A percentile compares a stretch with the other conserved stretches of the same genome.
Conservation (phyloP, 495 filamentous ascomycete genomes). For the Cryomyces antarcticus region DNA sequence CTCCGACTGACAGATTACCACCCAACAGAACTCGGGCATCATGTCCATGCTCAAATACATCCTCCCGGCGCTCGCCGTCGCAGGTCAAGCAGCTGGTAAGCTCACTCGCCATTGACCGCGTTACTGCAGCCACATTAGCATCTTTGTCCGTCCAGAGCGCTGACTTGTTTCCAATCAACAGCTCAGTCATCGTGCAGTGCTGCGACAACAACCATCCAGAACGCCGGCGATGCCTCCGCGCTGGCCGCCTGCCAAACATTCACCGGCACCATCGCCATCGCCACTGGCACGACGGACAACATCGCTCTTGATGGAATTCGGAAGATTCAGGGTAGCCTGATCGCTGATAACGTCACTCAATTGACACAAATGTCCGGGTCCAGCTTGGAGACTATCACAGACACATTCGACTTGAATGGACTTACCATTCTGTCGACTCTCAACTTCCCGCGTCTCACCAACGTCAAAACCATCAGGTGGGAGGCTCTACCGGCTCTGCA, state of each 20-base stretch:
- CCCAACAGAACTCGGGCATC: background rate
- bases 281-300: slow-evolving; percentile 25
- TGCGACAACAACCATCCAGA: slow-evolving; percentile 37
- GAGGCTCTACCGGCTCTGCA: slow-evolving; percentile 51
- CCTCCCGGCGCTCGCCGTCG: slow-evolving; percentile 51
- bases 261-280: slow-evolving; percentile 49
- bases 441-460: slow-evolving; percentile 36
- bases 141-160: background rate
- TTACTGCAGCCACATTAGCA: background rate
- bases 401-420: slow-evolving; percentile 42
- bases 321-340: slow-evolving; percentile 50
- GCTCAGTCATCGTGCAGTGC: slow-evolving; percentile 7
- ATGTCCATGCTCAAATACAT: slow-evolving; percentile 65
- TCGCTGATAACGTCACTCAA: slow-evolving; percentile 32
- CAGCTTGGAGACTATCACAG: slow-evolving; percentile 30
- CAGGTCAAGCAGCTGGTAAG: slow-evolving; percentile 46
- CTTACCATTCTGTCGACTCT: slow-evolving; percentile 46
- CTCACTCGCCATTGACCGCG: slow-evolving; percentile 1
- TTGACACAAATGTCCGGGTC: slow-evolving; percentile 35
- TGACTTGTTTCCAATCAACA: no score
- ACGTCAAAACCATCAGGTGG: slow-evolving; percentile 47
- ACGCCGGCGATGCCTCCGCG: slow-evolving; percentile 48
- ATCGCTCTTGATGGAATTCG: slow-evolving; percentile 36
- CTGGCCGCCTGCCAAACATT: slow-evolving; percentile 46
- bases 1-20: no score